Evolutionary conservation across 148 eudicot genomes (phyloP).

Genomic region (Chenopodium album): DNA sequence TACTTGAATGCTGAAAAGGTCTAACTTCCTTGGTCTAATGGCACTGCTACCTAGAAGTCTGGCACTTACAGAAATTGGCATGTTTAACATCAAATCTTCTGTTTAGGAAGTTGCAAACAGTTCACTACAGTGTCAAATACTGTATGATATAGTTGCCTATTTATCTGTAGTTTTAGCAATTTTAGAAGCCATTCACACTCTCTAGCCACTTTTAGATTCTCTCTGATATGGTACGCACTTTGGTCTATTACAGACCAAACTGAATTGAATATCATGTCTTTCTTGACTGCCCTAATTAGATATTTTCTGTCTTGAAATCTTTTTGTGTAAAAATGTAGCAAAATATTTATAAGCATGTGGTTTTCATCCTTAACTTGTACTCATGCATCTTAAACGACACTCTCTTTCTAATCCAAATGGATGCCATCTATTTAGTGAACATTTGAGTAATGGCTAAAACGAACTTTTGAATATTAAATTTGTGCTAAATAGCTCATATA

Average conservation of each 20-base stretch:
- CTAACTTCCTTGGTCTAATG: neutral
- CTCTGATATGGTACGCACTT: no score
- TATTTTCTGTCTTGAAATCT: neutral
- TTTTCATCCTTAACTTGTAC: no score
- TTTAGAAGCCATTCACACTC: neutral
- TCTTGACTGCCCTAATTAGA: neutral
- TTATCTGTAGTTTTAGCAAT: neutral
- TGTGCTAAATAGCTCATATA: no score
- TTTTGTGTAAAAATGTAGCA: neutral
- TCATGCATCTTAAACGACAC: neutral
- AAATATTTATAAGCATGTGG: neutral
- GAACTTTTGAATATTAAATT: no score
- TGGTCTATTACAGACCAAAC: no score
- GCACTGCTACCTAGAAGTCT: neutral
- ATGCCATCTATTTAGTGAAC: neutral
- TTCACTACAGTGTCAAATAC: neutral
- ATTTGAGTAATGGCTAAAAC: no score
- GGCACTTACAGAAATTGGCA: neutral
- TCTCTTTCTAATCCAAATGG: neutral
- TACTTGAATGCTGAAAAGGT: neutral
- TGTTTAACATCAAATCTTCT: neutral
- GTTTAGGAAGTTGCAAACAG: neutral
- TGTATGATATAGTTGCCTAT: neutral
- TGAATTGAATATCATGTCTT: no score
- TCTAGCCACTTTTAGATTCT: no score